phyloP scores from a whole-genome alignment of 2,329 filamentous ascomycete genomes.

The Parafenestella ontariensis region DNA sequence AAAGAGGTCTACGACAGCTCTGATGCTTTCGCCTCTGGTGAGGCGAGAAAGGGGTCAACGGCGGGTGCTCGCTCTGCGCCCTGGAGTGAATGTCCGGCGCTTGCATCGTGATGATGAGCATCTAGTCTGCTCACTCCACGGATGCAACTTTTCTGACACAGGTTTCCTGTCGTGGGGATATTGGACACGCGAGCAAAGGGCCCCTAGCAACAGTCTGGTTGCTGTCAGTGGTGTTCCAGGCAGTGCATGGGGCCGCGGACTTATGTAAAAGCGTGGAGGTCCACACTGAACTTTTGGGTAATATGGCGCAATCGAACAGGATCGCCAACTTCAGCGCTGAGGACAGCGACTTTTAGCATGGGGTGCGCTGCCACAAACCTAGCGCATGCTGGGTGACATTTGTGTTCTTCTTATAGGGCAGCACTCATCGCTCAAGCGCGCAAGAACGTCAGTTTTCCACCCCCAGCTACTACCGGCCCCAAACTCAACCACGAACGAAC shows the following conservation, averaged over 20 bases:
- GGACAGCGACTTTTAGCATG: slow-evolving; percentile 23
- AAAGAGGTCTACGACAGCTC: not conserved
- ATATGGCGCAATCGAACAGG: slow-evolving; percentile 33
- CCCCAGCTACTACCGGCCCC: slow-evolving; percentile 21
- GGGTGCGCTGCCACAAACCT: slow-evolving; percentile 23
- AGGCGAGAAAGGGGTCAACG: not conserved
- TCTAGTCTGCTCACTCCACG: slow-evolving; percentile 1
- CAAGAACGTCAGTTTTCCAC: slow-evolving; percentile 26
- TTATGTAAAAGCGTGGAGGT: slow-evolving; percentile 35
- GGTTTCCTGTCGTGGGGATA: slow-evolving; percentile 1
- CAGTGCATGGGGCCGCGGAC: slow-evolving; percentile 7
- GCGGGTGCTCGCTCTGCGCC: not conserved
- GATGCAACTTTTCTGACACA: slow-evolving; percentile 1
- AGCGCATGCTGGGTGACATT: slow-evolving; percentile 27
- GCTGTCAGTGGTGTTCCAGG: not conserved
- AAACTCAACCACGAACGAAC: slow-evolving; percentile 25
- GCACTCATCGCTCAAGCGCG: slow-evolving; percentile 32
- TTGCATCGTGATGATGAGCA: not conserved
- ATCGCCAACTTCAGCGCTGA: slow-evolving; percentile 19
- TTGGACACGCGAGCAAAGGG: slow-evolving; percentile 6
- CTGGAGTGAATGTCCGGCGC: not conserved
- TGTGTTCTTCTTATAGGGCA: slow-evolving; percentile 38
- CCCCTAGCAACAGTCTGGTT: not conserved
- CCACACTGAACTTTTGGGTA: slow-evolving; percentile 9
- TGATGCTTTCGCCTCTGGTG: not conserved